Evolutionary conservation across 1,284 basidiomycete genomes (phyloP), one percentile per base, ranked within the genome.

Genomic region (Microstroma glucosiphilum): DNA sequence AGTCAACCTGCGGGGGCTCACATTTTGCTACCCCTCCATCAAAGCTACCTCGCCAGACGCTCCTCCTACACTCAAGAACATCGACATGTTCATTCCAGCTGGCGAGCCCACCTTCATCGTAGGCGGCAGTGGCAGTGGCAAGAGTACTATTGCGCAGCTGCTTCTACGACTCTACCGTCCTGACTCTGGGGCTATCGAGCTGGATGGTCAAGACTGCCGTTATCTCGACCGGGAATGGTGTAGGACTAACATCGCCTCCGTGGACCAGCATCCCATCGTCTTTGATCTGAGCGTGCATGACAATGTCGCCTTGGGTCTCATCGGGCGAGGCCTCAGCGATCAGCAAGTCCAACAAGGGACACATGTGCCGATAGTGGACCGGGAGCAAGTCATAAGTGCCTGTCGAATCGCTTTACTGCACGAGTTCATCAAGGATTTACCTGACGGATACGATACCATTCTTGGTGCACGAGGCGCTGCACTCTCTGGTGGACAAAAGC

Each of bases 51-150:
- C 21, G 25, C 86, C 88, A 1, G 82, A 83, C 30, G 78, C 83
- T 49, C 83, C 83, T 1, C 66, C 74, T 9, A 87, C 87, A 13
- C 83, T 92, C 25, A 72, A 82, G 37, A 82, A 87, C 72, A 85
- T 90, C 59, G 85, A 83, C 30, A 82, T 91, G 66, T 73, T 82
- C 83, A 85, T 98, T 56, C 89, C 92, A 1, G 85, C 90, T 0
- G 82, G 85, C 43, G 92, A 97, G 79, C 90, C 85, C 21, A 96
- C 93, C 0, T 96, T 92, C 81, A 88, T 97, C 71, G 90, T 96
- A 60, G 94, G 93, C 56, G 86, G 88, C 1, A 91, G 89, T 1
- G 92, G 93, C 1, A 89, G 88, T 1, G 92, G 93, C 46, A 97
- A 98, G 82, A 89, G 88, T n/a, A 96, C 92, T 0, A 84, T 96